A percentile compares a stretch with the other conserved stretches of the same genome.
Evolutionary conservation across 345 rosid species (phyloP).

Genomic region (Acer saccharum): DNA sequence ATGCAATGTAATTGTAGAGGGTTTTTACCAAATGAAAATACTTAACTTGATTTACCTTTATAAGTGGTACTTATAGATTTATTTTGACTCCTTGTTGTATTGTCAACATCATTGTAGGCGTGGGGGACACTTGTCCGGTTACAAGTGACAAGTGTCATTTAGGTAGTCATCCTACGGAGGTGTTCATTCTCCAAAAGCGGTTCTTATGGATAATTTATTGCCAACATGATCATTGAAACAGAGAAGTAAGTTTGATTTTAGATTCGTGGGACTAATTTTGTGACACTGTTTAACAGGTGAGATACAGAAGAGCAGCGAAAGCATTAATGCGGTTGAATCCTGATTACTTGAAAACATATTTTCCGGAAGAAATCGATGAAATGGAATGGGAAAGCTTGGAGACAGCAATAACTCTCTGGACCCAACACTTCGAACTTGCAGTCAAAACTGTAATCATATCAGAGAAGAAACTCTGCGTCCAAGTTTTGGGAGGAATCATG

Average conservation of each 20-base stretch:
- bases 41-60: too few relatives aligned
- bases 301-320: conserved; percentile 66
- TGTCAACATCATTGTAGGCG: too few relatives aligned
- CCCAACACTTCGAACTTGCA: conserved; percentile 56
- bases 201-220: too few relatives aligned
- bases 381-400: conserved; percentile 71
- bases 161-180: too few relatives aligned
- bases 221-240: too few relatives aligned
- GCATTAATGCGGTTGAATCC: conserved; percentile 60
- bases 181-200: too few relatives aligned
- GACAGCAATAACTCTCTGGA: conserved; percentile 61
- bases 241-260: not conserved
- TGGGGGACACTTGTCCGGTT: too few relatives aligned
- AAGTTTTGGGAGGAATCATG: conserved; percentile 44
- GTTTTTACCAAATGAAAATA: too few relatives aligned
- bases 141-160: too few relatives aligned
- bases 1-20: too few relatives aligned
- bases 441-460: conserved; percentile 47
- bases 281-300: conserved; percentile 37
- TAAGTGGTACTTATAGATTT: too few relatives aligned
- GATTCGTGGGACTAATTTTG: not conserved
- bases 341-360: conserved; percentile 51
- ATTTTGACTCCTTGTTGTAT: too few relatives aligned
- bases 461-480: conserved; percentile 56
- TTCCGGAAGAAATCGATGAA: conserved; percentile 58